These are phyloP conservation scores for Verticillium klebahnii DNA, from an alignment of 2,329 filamentous ascomycete genomes.

Conservation along the genomic window DNA sequence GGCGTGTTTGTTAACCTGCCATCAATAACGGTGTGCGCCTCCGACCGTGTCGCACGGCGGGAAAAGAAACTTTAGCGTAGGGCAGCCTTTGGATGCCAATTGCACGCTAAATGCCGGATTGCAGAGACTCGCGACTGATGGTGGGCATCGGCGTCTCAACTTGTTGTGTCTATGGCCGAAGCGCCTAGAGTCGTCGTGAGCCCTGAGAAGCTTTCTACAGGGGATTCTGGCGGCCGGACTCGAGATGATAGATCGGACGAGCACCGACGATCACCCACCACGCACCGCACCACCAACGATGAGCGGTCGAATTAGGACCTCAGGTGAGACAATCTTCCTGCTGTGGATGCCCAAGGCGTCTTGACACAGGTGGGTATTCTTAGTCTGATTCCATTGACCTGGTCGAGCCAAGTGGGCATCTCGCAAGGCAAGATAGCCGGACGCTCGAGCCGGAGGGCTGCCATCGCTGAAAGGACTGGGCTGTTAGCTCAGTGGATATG, in stretches of 20 bases:
- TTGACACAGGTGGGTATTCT: neutral
- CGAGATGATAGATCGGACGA: neutral
- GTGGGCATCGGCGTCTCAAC: too few species aligned
- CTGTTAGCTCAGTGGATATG: neutral
- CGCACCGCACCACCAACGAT: neutral
- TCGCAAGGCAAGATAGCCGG: neutral
- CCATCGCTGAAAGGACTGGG: neutral
- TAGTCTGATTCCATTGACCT: neutral
- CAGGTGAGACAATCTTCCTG: neutral
- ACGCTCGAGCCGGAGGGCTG: neutral
- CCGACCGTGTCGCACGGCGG: too few species aligned
- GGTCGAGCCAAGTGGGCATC: neutral
- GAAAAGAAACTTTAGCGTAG: too few species aligned
- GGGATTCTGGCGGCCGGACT: too few species aligned
- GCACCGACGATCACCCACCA: neutral
- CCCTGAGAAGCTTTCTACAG: too few species aligned
- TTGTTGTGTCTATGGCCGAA: too few species aligned
- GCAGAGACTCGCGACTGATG: too few species aligned
- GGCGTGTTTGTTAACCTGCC: too few species aligned
- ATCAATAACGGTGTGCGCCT: too few species aligned
- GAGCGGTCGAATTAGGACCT: neutral
- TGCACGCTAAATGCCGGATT: too few species aligned
- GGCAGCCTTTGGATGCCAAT: too few species aligned
- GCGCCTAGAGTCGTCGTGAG: too few species aligned
- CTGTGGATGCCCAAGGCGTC: neutral